Evolutionary conservation across 495 filamentous ascomycete genomes (phyloP), one percentile per base, ranked within the genome.

Genomic region (Clohesyomyces aquaticus): DNA sequence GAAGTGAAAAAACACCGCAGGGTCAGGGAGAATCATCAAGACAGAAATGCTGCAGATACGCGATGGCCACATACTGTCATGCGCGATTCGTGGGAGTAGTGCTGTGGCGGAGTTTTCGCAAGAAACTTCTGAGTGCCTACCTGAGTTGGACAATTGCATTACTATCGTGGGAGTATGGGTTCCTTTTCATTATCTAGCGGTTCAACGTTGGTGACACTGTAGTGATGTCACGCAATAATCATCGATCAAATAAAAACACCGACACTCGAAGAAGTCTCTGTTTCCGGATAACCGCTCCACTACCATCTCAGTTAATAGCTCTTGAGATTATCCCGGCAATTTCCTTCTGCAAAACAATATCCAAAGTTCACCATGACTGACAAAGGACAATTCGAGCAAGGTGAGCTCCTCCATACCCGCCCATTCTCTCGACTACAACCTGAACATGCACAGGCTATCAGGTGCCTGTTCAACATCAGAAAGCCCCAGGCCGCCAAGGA

Each of bases 381-480:
- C 29, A 68, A 68, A 19, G 47, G 41, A 8, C 65, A 71, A 55
- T 71, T 71, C 56, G 47, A 63, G 35, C 46, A 66, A 35, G 68
- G 65, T 71, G 58, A 52, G 61, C 35, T 19, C 25, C 42, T 26
- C 21, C 38, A 29, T 25, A 26, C 48, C 3, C 2, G 11, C 21
- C 4, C 27, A n/a, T 41, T 29, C 12, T 12, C 23, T 41, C 4
- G 8, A 9, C n/a, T 27, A 11, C 23, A 32, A 38, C 26, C 51
- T 21, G 29, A 57, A 48, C 59, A 53, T 35, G 38, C 10, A 26
- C 38, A 91, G 90, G 88, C 43, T 85, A 91, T 72, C 69, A 84
- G 61, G 75, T 88, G 57, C 89, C 88, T 2, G 80, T 92, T 55
- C 82, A 88, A 49, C 79, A 87, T 62, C 87, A 90, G 65, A 71